These are phyloP conservation scores for Telopea speciosissima DNA, from an alignment of 177 flowering plant genomes.

Conservation along the genomic window DNA sequence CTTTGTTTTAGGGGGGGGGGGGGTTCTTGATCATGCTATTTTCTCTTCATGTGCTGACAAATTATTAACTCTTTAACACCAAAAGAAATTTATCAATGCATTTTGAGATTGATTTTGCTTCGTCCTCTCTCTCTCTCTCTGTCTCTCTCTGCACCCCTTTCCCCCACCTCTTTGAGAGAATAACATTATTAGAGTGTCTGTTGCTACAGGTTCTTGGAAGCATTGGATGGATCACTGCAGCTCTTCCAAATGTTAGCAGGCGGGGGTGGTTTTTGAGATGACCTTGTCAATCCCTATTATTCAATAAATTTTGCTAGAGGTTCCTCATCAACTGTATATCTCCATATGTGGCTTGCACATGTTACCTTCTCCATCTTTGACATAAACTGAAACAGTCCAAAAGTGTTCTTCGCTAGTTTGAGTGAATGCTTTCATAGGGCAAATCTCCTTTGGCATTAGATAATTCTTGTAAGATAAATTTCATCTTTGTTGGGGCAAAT, in stretches of 20 bases:
- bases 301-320: neutral
- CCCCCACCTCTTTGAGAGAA: neutral
- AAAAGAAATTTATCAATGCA: neutral
- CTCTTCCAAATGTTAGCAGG: slow-evolving; percentile 4
- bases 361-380: neutral
- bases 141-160: neutral
- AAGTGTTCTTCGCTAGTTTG: slow-evolving; percentile 1
- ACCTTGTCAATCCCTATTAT: too few species aligned
- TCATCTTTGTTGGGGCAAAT: slow-evolving; percentile 21
- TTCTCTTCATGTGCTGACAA: neutral
- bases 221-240: slow-evolving; percentile 6
- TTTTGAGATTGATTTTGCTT: neutral
- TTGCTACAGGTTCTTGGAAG: slow-evolving; percentile 23
- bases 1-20: too few species aligned
- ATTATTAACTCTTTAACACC: neutral
- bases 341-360: neutral
- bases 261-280: neutral
- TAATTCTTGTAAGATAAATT: neutral
- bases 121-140: too few species aligned
- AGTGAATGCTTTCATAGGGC: slow-evolving; percentile 9
- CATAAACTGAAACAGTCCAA: neutral
- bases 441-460: slow-evolving; percentile 20
- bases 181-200: neutral
- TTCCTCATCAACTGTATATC: neutral
- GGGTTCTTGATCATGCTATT: neutral